phyloP scores from a whole-genome alignment of 805 yeast genomes.

The Cyberlindnera americana region DNA sequence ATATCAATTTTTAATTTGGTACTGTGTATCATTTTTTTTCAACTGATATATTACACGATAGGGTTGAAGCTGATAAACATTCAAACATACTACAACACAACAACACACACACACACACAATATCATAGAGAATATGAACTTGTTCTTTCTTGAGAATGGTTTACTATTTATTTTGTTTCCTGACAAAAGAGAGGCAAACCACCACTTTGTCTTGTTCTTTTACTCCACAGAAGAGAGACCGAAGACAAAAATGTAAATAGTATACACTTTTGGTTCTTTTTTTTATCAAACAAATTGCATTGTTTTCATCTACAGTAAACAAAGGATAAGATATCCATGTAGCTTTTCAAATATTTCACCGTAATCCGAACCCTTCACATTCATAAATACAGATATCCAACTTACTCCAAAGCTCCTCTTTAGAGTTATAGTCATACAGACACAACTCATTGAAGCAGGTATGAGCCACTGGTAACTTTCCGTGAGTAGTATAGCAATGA shows the following conservation, averaged over 20 bases:
- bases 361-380: slow-evolving; percentile 82
- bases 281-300: slow-evolving; percentile 17
- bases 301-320: slow-evolving; percentile 11
- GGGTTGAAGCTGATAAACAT: slow-evolving; percentile 3
- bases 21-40: background rate
- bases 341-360: slow-evolving; percentile 1
- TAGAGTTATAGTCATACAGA: slow-evolving; percentile 58
- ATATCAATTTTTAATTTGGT: background rate
- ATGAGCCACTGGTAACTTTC: slow-evolving; percentile 77
- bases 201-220: slow-evolving; percentile 1
- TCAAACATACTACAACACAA: slow-evolving; percentile 4
- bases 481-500: slow-evolving; percentile 25
- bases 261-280: slow-evolving; percentile 19
- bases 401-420: slow-evolving; percentile 54
- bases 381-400: slow-evolving; percentile 68
- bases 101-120: slow-evolving; percentile 4
- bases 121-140: slow-evolving; percentile 10
- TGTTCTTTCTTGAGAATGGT: slow-evolving; percentile 12
- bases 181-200: background rate
- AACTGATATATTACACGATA: background rate
- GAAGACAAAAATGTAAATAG: slow-evolving; percentile 21
- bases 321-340: background rate
- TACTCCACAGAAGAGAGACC: slow-evolving; percentile 6
- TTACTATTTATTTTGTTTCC: slow-evolving; percentile 15
- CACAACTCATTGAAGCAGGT: slow-evolving; percentile 93